Evolutionary conservation across 2,329 filamentous ascomycete species (phyloP), one percentile per base, ranked within the genome.

Genomic region (Thyridium curvatum): DNA sequence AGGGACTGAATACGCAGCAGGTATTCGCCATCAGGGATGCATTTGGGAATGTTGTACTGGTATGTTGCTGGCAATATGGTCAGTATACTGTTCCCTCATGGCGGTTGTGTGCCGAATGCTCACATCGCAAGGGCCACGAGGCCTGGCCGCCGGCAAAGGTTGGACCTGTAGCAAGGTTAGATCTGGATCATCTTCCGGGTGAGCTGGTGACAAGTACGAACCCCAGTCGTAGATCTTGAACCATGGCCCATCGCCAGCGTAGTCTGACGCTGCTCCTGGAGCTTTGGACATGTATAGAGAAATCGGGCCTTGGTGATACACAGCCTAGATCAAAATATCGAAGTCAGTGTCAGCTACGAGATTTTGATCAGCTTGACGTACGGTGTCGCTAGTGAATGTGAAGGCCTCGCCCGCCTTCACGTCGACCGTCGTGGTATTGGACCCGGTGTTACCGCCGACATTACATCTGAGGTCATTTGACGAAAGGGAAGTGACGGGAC

Each of bases 1-100:
- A 83, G 69, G 38, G 74, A 66, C 41, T 80, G 75, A 52, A 78
- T 72, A 30, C 77, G 65, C 26, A 79, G 62, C 28, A 81, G 69
- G 51, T 81, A 82, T 46, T 79, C 71, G 42, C 77, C 77, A 30
- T 73, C 53, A 26, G 68, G 66, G 38, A 82, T 65, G 46, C 68
- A 69, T 18, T 55, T 48, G 4, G 77, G 77, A 46, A 82, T 71
- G 38, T 60, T 52, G 46, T 48, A 53, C 2, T 55, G 54, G 52
- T 65, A 65, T 0, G 57, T 47, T n/a, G 46, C 54, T 55, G 18
- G 15, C 7, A 30, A 21, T 26, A 32, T 30, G 12, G 13, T 29
- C 3, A 32, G 29, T 18, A 32, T 5, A 16, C 28, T 10, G 14
- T 17, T 15, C 14, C 7, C 10, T 35, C 34, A 35, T 16, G 17